phyloP scores from a whole-genome alignment of 2,329 filamentous ascomycete species.

The Microcyclospora pomicola region DNA sequence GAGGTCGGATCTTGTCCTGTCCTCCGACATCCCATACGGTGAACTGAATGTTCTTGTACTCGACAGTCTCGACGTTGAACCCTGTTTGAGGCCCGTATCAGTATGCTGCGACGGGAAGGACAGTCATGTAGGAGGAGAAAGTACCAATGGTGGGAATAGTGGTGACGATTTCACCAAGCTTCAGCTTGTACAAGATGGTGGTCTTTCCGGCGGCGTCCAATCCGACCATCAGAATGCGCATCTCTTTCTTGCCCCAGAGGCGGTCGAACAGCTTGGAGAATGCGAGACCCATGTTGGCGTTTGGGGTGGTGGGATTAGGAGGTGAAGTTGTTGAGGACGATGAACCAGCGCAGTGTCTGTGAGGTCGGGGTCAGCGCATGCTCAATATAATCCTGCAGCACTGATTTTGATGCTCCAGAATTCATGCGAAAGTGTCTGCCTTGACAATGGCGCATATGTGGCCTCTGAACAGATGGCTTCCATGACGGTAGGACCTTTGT shows the following conservation, averaged over 20 bases:
- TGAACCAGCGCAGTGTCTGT: too few relatives aligned
- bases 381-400: too few relatives aligned
- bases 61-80: conserved; percentile 98
- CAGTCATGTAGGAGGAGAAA: conserved; percentile 10
- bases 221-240: conserved; percentile 95
- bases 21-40: conserved; percentile 98
- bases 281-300: conserved; percentile 76
- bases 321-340: not conserved
- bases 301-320: conserved; percentile 9
- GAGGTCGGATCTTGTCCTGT: conserved; percentile 94
- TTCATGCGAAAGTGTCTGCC: conserved; percentile 2
- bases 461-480: not conserved
- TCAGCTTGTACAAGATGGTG: conserved; percentile 97
- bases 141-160: conserved; percentile 87
- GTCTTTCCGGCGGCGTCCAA: conserved; percentile 98
- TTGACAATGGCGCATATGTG: conserved; percentile 2
- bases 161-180: conserved; percentile 94
- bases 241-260: conserved; percentile 98
- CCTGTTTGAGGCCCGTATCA: conserved; percentile 27
- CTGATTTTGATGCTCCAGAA: too few relatives aligned
- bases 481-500: too few relatives aligned
- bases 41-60: conserved; percentile 99
- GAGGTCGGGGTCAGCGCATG: too few relatives aligned
- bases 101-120: not conserved
- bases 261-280: conserved; percentile 95